Evolutionary conservation across 352 stramenopile genomes (phyloP), one percentile per base, ranked within the genome.

Genomic region (Phytophthora tentaculata): DNA sequence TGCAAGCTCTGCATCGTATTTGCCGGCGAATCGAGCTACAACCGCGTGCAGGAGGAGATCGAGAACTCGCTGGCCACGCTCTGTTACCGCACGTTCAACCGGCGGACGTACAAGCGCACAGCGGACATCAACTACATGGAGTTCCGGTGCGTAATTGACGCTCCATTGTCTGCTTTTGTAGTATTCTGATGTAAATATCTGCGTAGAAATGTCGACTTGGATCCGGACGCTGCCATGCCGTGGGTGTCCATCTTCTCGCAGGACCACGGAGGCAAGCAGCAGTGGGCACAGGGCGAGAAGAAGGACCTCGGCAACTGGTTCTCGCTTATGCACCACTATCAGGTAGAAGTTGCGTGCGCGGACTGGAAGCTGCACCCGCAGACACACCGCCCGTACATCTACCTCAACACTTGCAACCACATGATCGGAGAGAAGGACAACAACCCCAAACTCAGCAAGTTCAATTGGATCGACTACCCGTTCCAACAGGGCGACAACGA

Each of bases 41-140:
- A 96, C 56, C 84, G 84, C 72, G 57, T 83, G 26, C 76, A 84
- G 37, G 80, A 90, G 48, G 71, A 85, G 51, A 65, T 80, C n/a
- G 79, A 94, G 72, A 96, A 96, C 73, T 74, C 69, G 35, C 58
- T 94, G 45, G 88, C 86, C 26, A 96, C 88, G 62, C 59, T 94
- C 17, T 81, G 84, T 43, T 95, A 95, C 64, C 85, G 88, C 67
- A 92, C 86, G 19, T 96, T 92, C 71, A 96, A 94, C 59, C 86
- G 88, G 51, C 76, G 81, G 39, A 93, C 85, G 9, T 94, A 94
- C 78, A 93, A 95, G 75, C 85, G 88, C 61, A 96, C 88, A 50
- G 88, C 88, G 17, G 88, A 96, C 69, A 96, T 96, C 71, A 94
- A 96, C 73, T 94, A 94, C 74, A 91, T 96, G 78, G 86, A 94